Conservation (phyloP, 164 flowering plant genomes). For the Echeveria elegans region DNA sequence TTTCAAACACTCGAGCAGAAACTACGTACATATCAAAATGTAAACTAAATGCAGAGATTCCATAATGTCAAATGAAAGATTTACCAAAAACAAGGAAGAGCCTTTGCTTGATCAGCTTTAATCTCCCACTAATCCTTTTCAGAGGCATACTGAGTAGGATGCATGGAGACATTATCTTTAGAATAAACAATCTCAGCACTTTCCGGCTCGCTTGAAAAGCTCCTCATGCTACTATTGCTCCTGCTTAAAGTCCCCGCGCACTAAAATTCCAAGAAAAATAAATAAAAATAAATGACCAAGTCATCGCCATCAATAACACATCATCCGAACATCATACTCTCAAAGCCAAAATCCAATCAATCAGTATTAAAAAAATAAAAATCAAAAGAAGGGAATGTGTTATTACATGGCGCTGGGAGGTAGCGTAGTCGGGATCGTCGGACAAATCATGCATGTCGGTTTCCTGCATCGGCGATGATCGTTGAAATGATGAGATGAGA, state of each 20-base stretch:
- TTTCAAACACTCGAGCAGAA: not conserved
- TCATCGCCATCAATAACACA: not conserved
- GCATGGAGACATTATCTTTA: slow-evolving; percentile 92
- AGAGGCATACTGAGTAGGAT: slow-evolving; percentile 85
- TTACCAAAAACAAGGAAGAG: slow-evolving; percentile 66
- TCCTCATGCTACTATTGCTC: slow-evolving; percentile 40
- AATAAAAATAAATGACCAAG: not conserved
- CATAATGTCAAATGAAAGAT: too few relatives aligned
- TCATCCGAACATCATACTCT: too few relatives aligned
- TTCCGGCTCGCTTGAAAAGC: slow-evolving; percentile 40
- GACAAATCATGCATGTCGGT: too few relatives aligned
- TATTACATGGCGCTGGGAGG: too few relatives aligned
- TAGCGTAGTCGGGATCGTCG: too few relatives aligned
- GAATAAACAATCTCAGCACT: slow-evolving; percentile 61
- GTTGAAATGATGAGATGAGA: too few relatives aligned
- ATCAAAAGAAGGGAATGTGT: too few relatives aligned
- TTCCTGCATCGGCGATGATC: too few relatives aligned
- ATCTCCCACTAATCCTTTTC: slow-evolving; percentile 88
- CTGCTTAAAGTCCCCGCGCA: slow-evolving; percentile 41
- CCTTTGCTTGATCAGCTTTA: slow-evolving; percentile 81
- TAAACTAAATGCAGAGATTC: too few relatives aligned
- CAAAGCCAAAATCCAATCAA: too few relatives aligned
- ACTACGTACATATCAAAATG: not conserved
- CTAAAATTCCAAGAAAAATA: slow-evolving; percentile 17
- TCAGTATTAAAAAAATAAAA: too few relatives aligned